Conservation (phyloP, 176 grass and related monocot genomes). For the Zoysia japonica region DNA sequence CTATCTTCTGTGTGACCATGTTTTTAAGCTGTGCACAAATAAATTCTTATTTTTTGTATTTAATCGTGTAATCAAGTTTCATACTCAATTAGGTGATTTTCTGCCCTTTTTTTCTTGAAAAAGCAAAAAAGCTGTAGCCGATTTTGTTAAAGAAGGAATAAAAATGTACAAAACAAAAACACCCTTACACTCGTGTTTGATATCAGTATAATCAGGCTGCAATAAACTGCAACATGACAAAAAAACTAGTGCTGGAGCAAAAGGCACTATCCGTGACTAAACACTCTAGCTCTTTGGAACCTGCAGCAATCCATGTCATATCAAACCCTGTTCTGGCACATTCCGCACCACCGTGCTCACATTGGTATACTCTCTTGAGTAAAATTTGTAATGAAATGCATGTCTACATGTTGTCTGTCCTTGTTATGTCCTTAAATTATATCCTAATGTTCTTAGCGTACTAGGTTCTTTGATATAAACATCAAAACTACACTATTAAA, state of each 20-base stretch:
- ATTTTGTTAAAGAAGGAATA: neutral
- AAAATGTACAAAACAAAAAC: neutral
- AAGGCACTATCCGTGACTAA: neutral
- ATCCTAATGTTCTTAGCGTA: neutral
- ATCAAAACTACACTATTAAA: neutral
- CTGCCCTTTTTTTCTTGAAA: neutral
- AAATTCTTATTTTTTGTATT: constrained; percentile 17
- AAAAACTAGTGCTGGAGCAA: neutral
- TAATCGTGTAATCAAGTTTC: constrained; percentile 8
- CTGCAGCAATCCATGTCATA: neutral
- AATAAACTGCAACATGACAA: neutral
- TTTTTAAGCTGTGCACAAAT: constrained; percentile 10
- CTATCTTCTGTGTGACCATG: constrained; percentile 17
- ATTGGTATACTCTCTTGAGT: neutral
- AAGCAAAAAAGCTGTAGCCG: neutral
- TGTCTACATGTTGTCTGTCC: neutral
- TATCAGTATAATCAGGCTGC: neutral
- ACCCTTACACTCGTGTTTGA: neutral
- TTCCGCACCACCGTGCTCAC: neutral
- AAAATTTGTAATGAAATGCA: constrained; percentile 1
- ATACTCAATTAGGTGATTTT: neutral
- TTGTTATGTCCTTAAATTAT: constrained; percentile 2
- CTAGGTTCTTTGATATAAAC: constrained; percentile 8
- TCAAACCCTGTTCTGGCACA: neutral
- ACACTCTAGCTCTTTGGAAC: neutral